Conservation (phyloP, 2,329 filamentous ascomycete genomes). For the Myriosclerotinia duriaeana region DNA sequence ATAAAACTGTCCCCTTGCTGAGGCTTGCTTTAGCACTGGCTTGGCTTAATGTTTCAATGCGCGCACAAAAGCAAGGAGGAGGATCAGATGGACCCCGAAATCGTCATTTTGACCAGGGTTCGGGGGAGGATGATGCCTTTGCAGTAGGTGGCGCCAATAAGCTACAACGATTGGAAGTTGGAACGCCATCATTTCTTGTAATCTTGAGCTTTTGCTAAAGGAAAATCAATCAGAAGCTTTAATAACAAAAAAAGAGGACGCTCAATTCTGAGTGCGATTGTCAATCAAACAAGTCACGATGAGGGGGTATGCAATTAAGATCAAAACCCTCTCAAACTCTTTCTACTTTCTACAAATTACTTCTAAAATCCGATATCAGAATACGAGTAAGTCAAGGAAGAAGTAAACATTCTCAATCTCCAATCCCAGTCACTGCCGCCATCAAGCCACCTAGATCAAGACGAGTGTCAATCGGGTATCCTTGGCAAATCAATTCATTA, state of each 20-base stretch:
- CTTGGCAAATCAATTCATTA: constrained; percentile 9
- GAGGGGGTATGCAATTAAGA: background rate
- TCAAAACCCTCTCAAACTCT: background rate
- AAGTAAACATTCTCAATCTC: constrained; percentile 14
- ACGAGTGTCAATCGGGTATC: constrained; percentile 4
- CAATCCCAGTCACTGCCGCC: constrained; percentile 16
- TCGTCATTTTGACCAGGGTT: constrained; percentile 18
- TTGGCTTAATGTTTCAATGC: constrained; percentile 16
- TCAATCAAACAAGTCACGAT: constrained; percentile 1
- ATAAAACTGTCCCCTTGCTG: constrained; percentile 9
- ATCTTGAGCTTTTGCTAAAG: background rate
- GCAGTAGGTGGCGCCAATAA: constrained; percentile 17
- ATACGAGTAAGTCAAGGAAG: constrained; percentile 4
- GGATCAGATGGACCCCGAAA: constrained; percentile 22
- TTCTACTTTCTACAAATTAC: background rate
- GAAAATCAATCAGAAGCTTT: background rate
- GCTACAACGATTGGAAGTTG: background rate
- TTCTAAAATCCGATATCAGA: background rate
- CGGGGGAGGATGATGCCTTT: constrained; percentile 6
- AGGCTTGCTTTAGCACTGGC: constrained; percentile 11
- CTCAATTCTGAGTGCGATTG: background rate
- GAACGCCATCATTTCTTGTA: constrained; percentile 17
- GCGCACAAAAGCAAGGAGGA: constrained; percentile 10
- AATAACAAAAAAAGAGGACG: background rate
- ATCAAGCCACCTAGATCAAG: constrained; percentile 22